Evolutionary conservation across 345 rosid species (phyloP), one percentile per base, ranked within the genome.

Genomic region (Rhizophora apiculata): DNA sequence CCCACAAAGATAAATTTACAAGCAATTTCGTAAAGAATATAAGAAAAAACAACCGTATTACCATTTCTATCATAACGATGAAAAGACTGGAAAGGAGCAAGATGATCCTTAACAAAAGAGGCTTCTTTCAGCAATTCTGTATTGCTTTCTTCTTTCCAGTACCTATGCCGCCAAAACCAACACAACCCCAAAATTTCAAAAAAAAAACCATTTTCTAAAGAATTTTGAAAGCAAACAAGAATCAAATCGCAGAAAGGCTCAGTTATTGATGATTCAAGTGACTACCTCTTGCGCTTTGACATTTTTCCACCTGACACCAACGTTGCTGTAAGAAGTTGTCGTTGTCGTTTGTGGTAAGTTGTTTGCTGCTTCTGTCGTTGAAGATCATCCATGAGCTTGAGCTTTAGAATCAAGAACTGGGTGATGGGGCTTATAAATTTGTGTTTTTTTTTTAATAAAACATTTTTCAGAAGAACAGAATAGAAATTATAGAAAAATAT

Each of bases 81-180:
- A 68, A 87, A 88, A 62, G 89, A 72, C 32, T 76, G 82, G 78
- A 94, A 88, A 30, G 85, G 74, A 68, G 79, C 70, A n/a, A 91
- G 93, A 80, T 82, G 89, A 77, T 89, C 95, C 59, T 21, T 55
- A 15, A 65, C 71, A 56, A 87, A 74, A 73, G 88, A 88, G 69
- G 97, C 98, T 57, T 79, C 72, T 77, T 83, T 83, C 20, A 94
- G 70, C 75, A 85, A 81, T 65, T 76, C 81, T 37, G 84, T 84
- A 76, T 76, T 69, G 81, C 84, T 78, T 84, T 89, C 80, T 83
- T 91, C 87, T 89, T 78, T 86, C 96, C 65, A 89, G 72, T 39
- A 84, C 64, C 97, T 89, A 78, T 78, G 19, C 1, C 6, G 24
- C 29, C 31, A n/a, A 24, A 24, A 56, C 7, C 29, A 22, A 24